Evolutionary conservation across 129 eudicot species (phyloP).

Genomic region (Arctium lappa): DNA sequence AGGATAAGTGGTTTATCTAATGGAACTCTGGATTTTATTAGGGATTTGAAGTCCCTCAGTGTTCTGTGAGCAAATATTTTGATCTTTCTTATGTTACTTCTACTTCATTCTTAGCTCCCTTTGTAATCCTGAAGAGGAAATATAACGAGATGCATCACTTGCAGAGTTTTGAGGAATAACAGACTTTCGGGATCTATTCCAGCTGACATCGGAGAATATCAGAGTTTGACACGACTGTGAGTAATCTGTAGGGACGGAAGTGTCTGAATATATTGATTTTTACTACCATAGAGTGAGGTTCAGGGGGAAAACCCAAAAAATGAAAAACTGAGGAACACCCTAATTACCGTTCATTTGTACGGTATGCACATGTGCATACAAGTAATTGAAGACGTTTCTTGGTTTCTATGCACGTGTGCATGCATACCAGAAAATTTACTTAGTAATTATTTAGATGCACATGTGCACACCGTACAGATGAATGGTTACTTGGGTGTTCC

Average conservation of each 20-base stretch:
- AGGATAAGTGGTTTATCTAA: conserved; percentile 72
- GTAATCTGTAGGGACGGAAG: conserved; percentile 12
- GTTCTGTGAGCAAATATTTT: conserved; percentile 46
- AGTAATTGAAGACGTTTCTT: no score
- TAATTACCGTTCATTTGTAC: no score
- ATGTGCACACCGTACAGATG: no score
- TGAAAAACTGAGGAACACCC: no score
- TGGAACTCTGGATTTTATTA: conserved; percentile 69
- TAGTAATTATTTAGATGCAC: no score
- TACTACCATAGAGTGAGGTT: not conserved
- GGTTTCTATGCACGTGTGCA: no score
- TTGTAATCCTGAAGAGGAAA: not conserved
- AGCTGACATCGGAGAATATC: conserved; percentile 44
- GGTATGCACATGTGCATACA: no score
- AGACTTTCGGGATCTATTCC: conserved; percentile 73
- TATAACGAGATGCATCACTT: conserved; percentile 7
- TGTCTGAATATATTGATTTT: not conserved
- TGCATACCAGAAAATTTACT: no score
- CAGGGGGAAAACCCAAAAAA: no score
- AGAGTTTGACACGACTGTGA: conserved; percentile 53
- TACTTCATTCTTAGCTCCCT: not conserved
- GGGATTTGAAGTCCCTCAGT: conserved; percentile 42
- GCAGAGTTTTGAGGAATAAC: conserved; percentile 64
- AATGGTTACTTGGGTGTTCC: no score
- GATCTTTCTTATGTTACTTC: not conserved